Evolutionary conservation across 495 filamentous ascomycete genomes (phyloP).

Genomic region (Penicillium riverlandense): DNA sequence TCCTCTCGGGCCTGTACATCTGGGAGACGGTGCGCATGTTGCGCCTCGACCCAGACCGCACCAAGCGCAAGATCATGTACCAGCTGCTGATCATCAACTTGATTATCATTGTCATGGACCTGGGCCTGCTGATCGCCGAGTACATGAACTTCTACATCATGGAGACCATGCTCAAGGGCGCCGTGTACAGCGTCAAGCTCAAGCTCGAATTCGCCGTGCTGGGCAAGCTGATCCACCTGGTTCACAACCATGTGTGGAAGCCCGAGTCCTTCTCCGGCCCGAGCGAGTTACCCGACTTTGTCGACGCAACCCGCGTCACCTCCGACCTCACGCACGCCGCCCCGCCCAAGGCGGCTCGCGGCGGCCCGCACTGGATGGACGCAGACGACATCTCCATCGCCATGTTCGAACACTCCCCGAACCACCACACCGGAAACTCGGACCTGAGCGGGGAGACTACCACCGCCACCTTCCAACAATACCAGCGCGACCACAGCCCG

Average conservation of each 20-base stretch:
- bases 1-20: slow-evolving; percentile 56
- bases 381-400: slow-evolving; percentile 36
- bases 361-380: slow-evolving; percentile 28
- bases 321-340: slow-evolving; percentile 36
- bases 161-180: slow-evolving; percentile 53
- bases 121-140: slow-evolving; percentile 49
- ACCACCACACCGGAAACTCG: slow-evolving; percentile 16
- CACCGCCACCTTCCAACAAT: slow-evolving; percentile 17
- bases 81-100: slow-evolving; percentile 53
- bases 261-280: slow-evolving; percentile 23
- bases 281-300: slow-evolving; percentile 34
- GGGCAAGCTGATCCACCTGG: slow-evolving; percentile 38
- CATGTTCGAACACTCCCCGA: slow-evolving; percentile 34
- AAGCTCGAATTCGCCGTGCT: slow-evolving; percentile 61
- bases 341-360: slow-evolving; percentile 11
- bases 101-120: slow-evolving; percentile 49
- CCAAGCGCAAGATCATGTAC: slow-evolving; percentile 46
- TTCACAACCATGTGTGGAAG: slow-evolving; percentile 35
- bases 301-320: slow-evolving; percentile 37
- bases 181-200: slow-evolving; percentile 58
- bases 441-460: slow-evolving; percentile 29
- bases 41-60: slow-evolving; percentile 32
- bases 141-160: slow-evolving; percentile 50
- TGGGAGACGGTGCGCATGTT: slow-evolving; percentile 46
- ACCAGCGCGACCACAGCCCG: slow-evolving; percentile 10